Evolutionary conservation across 768 basidiomycete genomes (phyloP), one percentile per base, ranked within the genome.

Genomic region (Pisolithus sp.): DNA sequence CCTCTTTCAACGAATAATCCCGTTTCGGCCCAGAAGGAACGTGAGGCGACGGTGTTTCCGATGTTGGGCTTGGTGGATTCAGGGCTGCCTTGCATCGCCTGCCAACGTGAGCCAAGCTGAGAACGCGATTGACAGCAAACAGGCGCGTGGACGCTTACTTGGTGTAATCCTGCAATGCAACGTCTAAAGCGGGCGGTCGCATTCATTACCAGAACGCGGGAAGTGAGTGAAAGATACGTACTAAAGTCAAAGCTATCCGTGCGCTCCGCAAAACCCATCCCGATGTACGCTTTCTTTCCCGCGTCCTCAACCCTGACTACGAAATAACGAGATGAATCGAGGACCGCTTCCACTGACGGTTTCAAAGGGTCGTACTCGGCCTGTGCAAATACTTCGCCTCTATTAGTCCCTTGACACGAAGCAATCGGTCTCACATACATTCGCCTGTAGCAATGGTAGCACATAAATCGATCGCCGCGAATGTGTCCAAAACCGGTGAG

Each of bases 281-380:
- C 93, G 52, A 97, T 91, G 62, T 91, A 93, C 2, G 94, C 93
- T 65, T 89, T 87, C 67, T 79, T 83, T 20, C 91, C 91, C 15
- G 74, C 76, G 59, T 94, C 93, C 66, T 96, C 93, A 2, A 96
- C 87, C 49, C 91, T 79, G 39, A 96, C 74, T 15, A 95, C 93
- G 63, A 97, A 97, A 66, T 97, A 97, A 45, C 93, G 82, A 10
- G 93, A 94, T 1, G 92, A 94, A 66, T 97, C 93, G 24, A 96
- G 76, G 15, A 94, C 93, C n/a, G 90, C 87, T 58, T 97, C 93
- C n/a, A 97, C 89, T 26, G 80, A 84, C 5, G 91, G 89, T 52
- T 82, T 83, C 41, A 78, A 70, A 15, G 83, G 76, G 61, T 89
- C 85, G 62, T 96, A 97, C 41, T 80, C 80, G 15, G 92, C 83